Evolutionary conservation across 225 moss, liverwort and hornwort species (phyloP).

Genomic region (Sphagnum tenellum): DNA sequence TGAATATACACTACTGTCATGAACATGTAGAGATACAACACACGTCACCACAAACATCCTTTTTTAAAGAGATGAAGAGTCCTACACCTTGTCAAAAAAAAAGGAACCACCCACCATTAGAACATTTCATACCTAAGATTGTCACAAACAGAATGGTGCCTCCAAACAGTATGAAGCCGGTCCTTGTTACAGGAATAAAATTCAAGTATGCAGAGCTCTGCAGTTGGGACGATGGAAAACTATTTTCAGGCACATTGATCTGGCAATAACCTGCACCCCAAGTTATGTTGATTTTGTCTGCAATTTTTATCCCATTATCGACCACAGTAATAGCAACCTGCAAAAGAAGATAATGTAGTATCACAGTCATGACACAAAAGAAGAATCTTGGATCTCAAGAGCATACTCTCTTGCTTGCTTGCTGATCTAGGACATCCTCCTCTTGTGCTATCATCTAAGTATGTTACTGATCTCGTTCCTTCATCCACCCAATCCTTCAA

Average conservation of each 20-base stretch:
- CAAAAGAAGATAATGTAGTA: background rate
- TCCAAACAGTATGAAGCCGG: constrained; percentile 21
- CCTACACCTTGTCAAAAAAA: background rate
- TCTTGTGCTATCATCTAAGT: no score
- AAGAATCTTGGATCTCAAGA: no score
- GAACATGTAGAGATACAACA: background rate
- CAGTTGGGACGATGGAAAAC: constrained; percentile 4
- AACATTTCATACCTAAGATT: constrained; percentile 16
- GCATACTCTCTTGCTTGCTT: no score
- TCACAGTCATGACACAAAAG: no score
- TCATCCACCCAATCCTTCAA: background rate
- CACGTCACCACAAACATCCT: background rate
- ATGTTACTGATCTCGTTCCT: background rate
- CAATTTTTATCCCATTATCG: constrained; percentile 8
- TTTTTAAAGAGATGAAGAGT: background rate
- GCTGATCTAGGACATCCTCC: no score
- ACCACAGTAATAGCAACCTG: constrained; percentile 34
- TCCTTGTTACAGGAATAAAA: constrained; percentile 13
- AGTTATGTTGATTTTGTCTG: constrained; percentile 26
- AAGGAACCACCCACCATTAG: background rate
- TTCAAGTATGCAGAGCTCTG: constrained; percentile 10
- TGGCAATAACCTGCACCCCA: constrained; percentile 37
- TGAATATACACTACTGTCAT: background rate
- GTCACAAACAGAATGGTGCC: constrained; percentile 21
- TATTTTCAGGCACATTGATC: constrained; percentile 14